These are phyloP conservation scores for Eucalyptus tenuipes DNA, from an alignment of 345 rosid species.

Conservation along the genomic window DNA sequence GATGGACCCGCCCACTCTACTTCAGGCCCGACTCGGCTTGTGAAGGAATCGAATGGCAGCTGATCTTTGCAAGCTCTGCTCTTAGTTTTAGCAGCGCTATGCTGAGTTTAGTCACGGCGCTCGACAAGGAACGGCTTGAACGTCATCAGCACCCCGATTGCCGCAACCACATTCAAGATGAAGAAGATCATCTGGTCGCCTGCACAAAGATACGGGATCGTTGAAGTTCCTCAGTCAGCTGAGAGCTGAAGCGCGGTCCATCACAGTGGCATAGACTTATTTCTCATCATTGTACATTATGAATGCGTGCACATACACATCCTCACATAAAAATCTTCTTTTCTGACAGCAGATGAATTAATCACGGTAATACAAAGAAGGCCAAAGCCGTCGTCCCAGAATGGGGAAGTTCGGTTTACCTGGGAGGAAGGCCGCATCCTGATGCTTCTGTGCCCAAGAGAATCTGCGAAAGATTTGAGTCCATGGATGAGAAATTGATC, in stretches of 20 bases:
- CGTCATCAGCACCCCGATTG: conserved; percentile 44
- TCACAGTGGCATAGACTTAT: neutral
- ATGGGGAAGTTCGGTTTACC: conserved; percentile 1
- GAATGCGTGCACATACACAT: neutral
- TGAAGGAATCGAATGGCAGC: neutral
- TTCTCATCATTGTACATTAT: neutral
- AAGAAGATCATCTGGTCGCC: conserved; percentile 65
- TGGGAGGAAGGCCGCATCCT: conserved; percentile 22
- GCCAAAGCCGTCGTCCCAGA: neutral
- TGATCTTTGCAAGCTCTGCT: neutral
- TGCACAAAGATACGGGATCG: conserved; percentile 4
- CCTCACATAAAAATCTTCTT: neutral
- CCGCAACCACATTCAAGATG: conserved; percentile 32
- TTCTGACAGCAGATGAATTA: neutral
- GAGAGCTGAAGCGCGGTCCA: neutral
- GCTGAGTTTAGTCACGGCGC: neutral
- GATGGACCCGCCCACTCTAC: neutral
- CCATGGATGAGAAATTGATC: neutral
- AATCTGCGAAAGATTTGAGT: conserved; percentile 10
- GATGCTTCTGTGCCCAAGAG: conserved; percentile 40
- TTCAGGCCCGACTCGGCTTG: neutral
- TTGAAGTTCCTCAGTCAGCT: neutral
- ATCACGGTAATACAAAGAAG: neutral
- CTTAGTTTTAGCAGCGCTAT: neutral
- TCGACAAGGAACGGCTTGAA: conserved; percentile 58